Conservation (phyloP, 495 filamentous ascomycete species). For the Acidomyces sp. region DNA sequence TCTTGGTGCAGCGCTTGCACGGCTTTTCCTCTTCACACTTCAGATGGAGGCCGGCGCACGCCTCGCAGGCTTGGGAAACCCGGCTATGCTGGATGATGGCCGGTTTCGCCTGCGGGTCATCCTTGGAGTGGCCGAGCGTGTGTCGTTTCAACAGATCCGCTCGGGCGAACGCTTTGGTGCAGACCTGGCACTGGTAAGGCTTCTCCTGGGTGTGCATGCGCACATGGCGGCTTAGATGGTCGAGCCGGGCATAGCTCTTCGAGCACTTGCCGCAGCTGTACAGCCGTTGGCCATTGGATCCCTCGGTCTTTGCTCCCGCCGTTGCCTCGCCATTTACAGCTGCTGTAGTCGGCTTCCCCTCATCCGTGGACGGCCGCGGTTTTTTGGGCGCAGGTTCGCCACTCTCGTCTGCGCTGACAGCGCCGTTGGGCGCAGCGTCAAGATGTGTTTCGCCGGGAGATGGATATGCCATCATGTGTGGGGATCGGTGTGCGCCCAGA, state of each 20-base stretch:
- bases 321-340: conserved; percentile 3
- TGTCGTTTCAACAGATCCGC: conserved; percentile 26
- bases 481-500: not conserved
- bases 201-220: conserved; percentile 26
- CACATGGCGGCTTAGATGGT: conserved; percentile 26
- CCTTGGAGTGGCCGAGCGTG: conserved; percentile 19
- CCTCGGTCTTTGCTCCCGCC: conserved; percentile 8
- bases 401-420: conserved; percentile 34
- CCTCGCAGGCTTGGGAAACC: conserved; percentile 26
- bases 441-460: not conserved
- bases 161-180: conserved; percentile 23
- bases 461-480: conserved; percentile 1
- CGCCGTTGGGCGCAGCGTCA: conserved; percentile 19
- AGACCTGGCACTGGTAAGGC: conserved; percentile 24
- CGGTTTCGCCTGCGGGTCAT: conserved; percentile 13
- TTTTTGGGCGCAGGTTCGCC: conserved; percentile 12
- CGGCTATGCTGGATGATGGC: conserved; percentile 15
- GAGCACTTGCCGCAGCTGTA: conserved; percentile 26
- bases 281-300: conserved; percentile 11
- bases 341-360: conserved; percentile 18
- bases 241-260: conserved; percentile 21
- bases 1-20: conserved; percentile 25
- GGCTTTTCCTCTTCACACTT: conserved; percentile 28
- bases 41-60: conserved; percentile 25
- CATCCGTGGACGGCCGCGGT: not conserved